phyloP scores from a whole-genome alignment of 2,329 filamentous ascomycete genomes.

The Ilyonectria destructans region DNA sequence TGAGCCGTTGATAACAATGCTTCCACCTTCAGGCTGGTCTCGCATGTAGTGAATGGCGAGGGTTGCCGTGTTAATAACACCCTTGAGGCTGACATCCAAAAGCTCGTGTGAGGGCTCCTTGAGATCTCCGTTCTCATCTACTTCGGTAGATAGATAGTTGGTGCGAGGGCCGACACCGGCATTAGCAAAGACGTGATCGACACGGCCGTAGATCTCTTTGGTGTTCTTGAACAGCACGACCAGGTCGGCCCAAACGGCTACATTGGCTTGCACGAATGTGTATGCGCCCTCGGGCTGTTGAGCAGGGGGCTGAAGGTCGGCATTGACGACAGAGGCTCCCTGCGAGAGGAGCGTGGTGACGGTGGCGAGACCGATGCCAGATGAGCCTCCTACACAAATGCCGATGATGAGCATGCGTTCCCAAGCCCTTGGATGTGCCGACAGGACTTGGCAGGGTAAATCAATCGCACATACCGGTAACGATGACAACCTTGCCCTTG shows the following conservation, averaged over 20 bases:
- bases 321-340: conserved; percentile 70
- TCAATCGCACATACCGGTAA: conserved; percentile 59
- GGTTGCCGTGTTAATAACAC: conserved; percentile 65
- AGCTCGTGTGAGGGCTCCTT: conserved; percentile 60
- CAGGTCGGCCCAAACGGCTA: conserved; percentile 66
- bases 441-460: background rate
- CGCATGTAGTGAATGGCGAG: conserved; percentile 68
- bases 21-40: conserved; percentile 62
- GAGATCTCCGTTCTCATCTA: conserved; percentile 66
- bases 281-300: conserved; percentile 47
- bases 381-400: conserved; percentile 64
- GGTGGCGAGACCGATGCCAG: conserved; percentile 74
- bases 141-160: conserved; percentile 63
- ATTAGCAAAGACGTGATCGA: conserved; percentile 84
- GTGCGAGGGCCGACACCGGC: conserved; percentile 67
- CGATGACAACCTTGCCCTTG: conserved; percentile 66
- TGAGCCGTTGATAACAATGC: conserved; percentile 70
- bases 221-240: conserved; percentile 67
- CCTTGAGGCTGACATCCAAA: conserved; percentile 67
- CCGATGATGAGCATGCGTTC: background rate
- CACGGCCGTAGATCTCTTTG: conserved; percentile 77
- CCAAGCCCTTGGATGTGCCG: background rate
- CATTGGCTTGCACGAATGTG: conserved; percentile 61
- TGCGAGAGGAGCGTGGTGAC: conserved; percentile 65
- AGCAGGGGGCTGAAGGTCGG: conserved; percentile 65